Base-by-base conservation (phyloP, 2,329 filamentous ascomycete species). In the Davidsoniella virescens region DNA sequence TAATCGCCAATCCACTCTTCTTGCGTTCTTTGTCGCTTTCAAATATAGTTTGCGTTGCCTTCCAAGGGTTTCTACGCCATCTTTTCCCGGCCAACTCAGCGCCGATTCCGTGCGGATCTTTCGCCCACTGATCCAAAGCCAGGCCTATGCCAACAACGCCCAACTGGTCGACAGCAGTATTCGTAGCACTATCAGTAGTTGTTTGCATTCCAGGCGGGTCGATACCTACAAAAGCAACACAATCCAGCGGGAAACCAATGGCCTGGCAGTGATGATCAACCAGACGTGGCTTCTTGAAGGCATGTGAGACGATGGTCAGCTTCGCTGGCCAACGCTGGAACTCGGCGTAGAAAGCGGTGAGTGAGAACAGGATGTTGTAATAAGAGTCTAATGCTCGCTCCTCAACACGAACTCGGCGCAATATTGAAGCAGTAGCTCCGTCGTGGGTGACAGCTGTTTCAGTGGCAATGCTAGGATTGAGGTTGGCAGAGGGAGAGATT, bases 341-440 rank as follows among this genome's bases (percentile, higher is more conserved):
- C 9, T 56, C 57, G 37, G 60, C 54, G 54, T 66, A 65, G 58
- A 76, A 78, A 36, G 65, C 60, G 14, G 69, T 57, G 2, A 94
- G 67, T 10, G 82, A 82, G 61, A 88, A 87, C 14, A 94, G 65
- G 4, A 94, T 66, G 60, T 94, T 94, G 60, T 87, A 81, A 59
- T 86, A 90, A 1, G 83, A 90, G 63, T 95, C 88, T 1, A 90
- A 78, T 0, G 88, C 86, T 50, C 75, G 71, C 7, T 80, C 73
- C 60, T 94, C 87, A 2, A 76, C 59, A 0, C 76, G 60, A 16
- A 86, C 66, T 20, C 68, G 67, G n/a, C 46, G 48, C 18, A 4
- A 20, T 20, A 20, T 20, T 4, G 18, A 20, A 20, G 18, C 18
- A 20, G 18, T 20, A 14, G 43, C 43, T 36, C 20, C 26, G 16